A percentile compares a stretch with the other conserved stretches of the same genome.
These are phyloP conservation scores for Talaromyces nanjingensis DNA, from an alignment of 495 filamentous ascomycete species.

Conservation along the genomic window DNA sequence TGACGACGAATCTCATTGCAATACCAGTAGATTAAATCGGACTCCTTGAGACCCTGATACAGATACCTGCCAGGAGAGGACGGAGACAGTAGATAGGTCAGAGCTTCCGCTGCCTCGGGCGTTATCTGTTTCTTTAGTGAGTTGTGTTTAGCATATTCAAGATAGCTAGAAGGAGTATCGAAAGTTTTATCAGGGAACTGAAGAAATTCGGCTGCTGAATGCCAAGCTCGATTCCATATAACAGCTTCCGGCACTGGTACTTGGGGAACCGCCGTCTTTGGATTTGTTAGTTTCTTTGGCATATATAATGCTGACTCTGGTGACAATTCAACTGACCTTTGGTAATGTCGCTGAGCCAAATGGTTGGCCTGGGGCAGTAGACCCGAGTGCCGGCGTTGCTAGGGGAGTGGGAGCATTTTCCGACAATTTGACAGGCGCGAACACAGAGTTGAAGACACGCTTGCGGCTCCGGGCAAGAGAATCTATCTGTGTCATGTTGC, in stretches of 20 bases:
- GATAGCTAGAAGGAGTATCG: constrained; percentile 16
- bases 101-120: constrained; percentile 26
- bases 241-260: constrained; percentile 41
- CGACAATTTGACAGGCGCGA: constrained; percentile 37
- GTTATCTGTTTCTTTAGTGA: constrained; percentile 10
- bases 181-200: constrained; percentile 41
- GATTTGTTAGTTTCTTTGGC: neutral
- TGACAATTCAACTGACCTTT: neutral
- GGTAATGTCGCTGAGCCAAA: constrained; percentile 10
- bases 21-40: constrained; percentile 44
- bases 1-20: constrained; percentile 45
- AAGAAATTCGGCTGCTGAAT: constrained; percentile 56
- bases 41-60: constrained; percentile 14
- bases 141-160: constrained; percentile 6
- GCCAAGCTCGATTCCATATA: constrained; percentile 63
- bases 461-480: constrained; percentile 28
- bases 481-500: constrained; percentile 7
- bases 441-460: constrained; percentile 46
- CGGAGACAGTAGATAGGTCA: constrained; percentile 34
- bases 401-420: constrained; percentile 24
- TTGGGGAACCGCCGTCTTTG: neutral
- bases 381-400: constrained; percentile 20
- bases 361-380: constrained; percentile 17
- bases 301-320: neutral
- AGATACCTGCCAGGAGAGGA: constrained; percentile 11